phyloP scores from a whole-genome alignment of 2,329 filamentous ascomycete genomes.

The Alternaria sp. region DNA sequence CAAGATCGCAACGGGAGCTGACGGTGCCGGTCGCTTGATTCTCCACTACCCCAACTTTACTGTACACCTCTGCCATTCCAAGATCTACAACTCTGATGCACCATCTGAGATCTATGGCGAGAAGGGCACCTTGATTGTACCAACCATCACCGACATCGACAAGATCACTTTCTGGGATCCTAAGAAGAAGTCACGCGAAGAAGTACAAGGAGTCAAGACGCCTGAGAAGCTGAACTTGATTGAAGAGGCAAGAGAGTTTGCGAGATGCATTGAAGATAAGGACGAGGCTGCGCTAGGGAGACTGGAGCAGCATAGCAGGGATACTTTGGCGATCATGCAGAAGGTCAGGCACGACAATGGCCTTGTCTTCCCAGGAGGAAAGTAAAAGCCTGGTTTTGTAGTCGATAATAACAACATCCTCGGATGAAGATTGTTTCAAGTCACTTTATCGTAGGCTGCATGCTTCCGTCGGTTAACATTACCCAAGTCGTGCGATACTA shows the following conservation, averaged over 20 bases:
- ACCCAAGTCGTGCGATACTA: neutral
- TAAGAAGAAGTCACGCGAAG: slow-evolving; percentile 54
- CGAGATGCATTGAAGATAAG: slow-evolving; percentile 52
- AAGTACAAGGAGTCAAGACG: slow-evolving; percentile 52
- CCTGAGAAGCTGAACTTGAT: slow-evolving; percentile 54
- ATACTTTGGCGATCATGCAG: slow-evolving; percentile 55
- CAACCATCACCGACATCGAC: slow-evolving; percentile 57
- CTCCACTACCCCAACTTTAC: slow-evolving; percentile 57
- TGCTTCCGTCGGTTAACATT: slow-evolving; percentile 5
- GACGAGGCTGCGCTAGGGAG: slow-evolving; percentile 50
- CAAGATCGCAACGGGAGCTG: slow-evolving; percentile 56
- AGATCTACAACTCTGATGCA: slow-evolving; percentile 56
- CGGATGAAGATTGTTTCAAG: neutral
- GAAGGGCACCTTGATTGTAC: slow-evolving; percentile 57
- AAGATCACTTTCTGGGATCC: slow-evolving; percentile 54
- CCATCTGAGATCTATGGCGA: slow-evolving; percentile 59
- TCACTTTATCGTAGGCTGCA: neutral
- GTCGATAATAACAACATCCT: neutral
- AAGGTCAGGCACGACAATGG: slow-evolving; percentile 57
- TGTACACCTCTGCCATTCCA: slow-evolving; percentile 55
- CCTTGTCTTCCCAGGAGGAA: slow-evolving; percentile 50
- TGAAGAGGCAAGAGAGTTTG: slow-evolving; percentile 59
- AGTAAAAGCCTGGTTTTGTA: slow-evolving; percentile 11
- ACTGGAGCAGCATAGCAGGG: slow-evolving; percentile 54
- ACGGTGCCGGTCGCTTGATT: slow-evolving; percentile 56